A percentile compares a stretch with the other conserved stretches of the same genome.
Conservation (phyloP, 31 red algal species). For the Porphyra umbilicalis region DNA sequence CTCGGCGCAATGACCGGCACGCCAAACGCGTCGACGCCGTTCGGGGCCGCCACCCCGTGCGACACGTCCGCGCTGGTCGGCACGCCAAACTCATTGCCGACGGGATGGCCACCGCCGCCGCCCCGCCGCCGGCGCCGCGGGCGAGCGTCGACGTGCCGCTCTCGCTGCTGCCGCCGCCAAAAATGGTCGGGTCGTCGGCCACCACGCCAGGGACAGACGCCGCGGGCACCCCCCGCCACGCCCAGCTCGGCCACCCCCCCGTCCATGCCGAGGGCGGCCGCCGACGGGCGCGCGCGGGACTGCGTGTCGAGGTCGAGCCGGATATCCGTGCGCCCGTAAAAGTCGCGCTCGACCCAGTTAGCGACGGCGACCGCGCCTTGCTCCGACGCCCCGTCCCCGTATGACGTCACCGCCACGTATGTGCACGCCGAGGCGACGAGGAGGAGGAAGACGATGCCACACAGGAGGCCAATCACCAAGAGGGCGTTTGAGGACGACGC, state of each 20-base stretch:
- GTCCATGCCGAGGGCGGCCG: neutral
- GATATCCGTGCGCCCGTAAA: conserved; percentile 36
- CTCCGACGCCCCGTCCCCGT: conserved; percentile 10
- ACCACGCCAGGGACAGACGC: neutral
- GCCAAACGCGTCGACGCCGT: neutral
- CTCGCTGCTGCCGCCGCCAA: neutral
- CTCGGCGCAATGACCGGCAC: neutral
- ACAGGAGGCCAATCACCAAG: conserved; percentile 21
- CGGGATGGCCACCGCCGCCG: neutral
- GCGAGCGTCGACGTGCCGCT: neutral
- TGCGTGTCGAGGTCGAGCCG: conserved; percentile 17
- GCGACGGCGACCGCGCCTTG: conserved; percentile 2
- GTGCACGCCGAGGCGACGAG: conserved; percentile 31
- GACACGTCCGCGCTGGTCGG: no score
- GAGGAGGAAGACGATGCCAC: conserved; percentile 26
- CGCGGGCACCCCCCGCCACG: neutral
- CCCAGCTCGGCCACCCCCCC: neutral
- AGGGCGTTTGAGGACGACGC: conserved; percentile 9
- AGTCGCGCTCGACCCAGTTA: conserved; percentile 45
- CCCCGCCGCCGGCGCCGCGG: no score
- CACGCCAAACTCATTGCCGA: neutral
- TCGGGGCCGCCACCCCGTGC: neutral
- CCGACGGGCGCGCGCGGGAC: neutral
- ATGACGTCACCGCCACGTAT: conserved; percentile 18
- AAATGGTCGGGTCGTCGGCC: neutral